Base-by-base conservation (phyloP, 345 rosid genomes). In the Murraya koenigii region DNA sequence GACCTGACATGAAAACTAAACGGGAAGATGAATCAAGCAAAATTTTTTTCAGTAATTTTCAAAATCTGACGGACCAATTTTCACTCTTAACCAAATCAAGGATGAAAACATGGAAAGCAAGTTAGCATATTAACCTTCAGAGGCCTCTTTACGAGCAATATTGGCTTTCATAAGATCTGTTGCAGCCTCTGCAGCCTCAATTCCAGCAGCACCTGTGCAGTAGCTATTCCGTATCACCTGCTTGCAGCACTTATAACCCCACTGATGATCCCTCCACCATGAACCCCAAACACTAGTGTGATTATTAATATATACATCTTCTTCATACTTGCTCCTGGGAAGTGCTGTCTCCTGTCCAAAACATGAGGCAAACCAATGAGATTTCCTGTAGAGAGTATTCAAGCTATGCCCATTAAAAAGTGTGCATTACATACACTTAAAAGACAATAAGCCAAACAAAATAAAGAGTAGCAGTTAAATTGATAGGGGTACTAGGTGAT, bases 211-310 rank as follows among this genome's bases (percentile, higher is more conserved):
- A 15, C 98, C 97, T 0, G 93, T 92, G 85, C 98, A 92, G 52
- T 93, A 95, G 81, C 97, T 93, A 82, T 93, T 95, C 59, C 92
- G 80, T 35, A 91, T 82, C 19, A 84, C 87, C 82, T 95, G 98
- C 80, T 85, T 87, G 66, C 97, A 95, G 74, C 97, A 95, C 80
- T 83, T 92, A 49, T 95, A 92, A 7, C 97, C 93, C 97, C 98
- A 95, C 20, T 89, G 97, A 60, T 91, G 90, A 84, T 93, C 98
- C 77, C 83, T 95, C 97, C 97, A 95, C 97, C 97, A 95, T 22
- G 98, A 95, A 32, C 98, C 97, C 92, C 93, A 95, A 22, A 93
- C 97, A 58, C 79, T 86, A 6, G 93, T 88, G 79, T 95, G 97
- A 82, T 91, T 89, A 78, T 89, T 89, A 35, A 87, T 82, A 82